These are phyloP conservation scores for Corchorus capsularis DNA, from an alignment of 345 rosid genomes.

Conservation along the genomic window DNA sequence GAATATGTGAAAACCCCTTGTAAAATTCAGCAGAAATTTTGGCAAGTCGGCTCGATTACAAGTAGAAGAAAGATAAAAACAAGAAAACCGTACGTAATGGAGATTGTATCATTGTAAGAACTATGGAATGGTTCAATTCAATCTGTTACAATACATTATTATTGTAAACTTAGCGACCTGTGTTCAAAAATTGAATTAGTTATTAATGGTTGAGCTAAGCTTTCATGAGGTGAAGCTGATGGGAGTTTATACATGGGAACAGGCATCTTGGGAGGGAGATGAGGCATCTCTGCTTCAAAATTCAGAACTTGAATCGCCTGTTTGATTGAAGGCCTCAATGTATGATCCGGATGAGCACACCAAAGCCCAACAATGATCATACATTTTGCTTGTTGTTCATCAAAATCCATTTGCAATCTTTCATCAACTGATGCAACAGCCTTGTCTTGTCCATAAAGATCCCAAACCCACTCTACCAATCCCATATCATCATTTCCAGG, in stretches of 20 bases:
- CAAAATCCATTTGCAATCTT: constrained; percentile 32
- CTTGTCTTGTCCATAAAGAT: constrained; percentile 34
- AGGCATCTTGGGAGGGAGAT: constrained; percentile 44
- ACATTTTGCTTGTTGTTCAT: constrained; percentile 38
- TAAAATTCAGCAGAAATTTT: too few species aligned
- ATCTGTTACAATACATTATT: too few species aligned
- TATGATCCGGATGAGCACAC: constrained; percentile 60
- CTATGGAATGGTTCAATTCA: too few species aligned
- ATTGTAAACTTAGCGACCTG: constrained; percentile 31
- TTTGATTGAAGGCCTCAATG: constrained; percentile 46
- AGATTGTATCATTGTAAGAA: too few species aligned
- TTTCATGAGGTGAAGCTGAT: constrained; percentile 7
- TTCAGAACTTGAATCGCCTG: constrained; percentile 56
- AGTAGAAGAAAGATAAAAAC: too few species aligned
- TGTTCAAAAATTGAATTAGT: constrained; percentile 35
- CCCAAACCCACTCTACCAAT: constrained; percentile 59
- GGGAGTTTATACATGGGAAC: constrained; percentile 38
- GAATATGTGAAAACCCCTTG: too few species aligned
- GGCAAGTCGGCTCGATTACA: too few species aligned
- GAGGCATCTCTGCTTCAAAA: constrained; percentile 43
- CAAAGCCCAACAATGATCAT: constrained; percentile 53
- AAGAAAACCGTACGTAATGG: too few species aligned
- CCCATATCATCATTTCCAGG: constrained; percentile 25
- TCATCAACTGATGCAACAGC: constrained; percentile 33
- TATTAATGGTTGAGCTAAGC: constrained; percentile 36